Conservation (phyloP, 129 eudicot species). For the Lactuca sativa region DNA sequence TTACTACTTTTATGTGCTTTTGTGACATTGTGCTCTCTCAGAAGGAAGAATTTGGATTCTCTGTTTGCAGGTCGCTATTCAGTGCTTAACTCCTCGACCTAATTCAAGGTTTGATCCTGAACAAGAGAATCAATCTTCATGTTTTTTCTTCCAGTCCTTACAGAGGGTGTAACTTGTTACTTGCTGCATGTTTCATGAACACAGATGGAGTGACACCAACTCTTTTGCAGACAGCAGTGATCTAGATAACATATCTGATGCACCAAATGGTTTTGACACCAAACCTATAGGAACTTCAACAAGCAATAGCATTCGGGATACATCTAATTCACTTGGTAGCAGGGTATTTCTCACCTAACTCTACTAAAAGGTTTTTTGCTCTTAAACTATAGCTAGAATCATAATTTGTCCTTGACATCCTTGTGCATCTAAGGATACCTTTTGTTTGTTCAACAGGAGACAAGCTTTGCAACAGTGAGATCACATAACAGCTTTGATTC, state of each 20-base stretch:
- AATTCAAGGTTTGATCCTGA: constrained; percentile 51
- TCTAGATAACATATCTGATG: constrained; percentile 56
- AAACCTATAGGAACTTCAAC: constrained; percentile 47
- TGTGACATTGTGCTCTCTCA: constrained; percentile 30
- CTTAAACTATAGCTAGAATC: constrained; percentile 13
- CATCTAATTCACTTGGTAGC: constrained; percentile 49
- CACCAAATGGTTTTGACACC: constrained; percentile 35
- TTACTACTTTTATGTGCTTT: constrained; percentile 10
- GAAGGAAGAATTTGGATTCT: constrained; percentile 36
- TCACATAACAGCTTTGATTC: constrained; percentile 69
- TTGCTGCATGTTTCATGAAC: constrained; percentile 30
- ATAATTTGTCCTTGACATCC: not conserved
- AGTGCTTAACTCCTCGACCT: constrained; percentile 57
- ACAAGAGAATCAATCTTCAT: constrained; percentile 17
- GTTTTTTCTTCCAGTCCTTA: constrained; percentile 14
- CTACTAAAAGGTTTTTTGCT: constrained; percentile 18
- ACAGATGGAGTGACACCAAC: constrained; percentile 42
- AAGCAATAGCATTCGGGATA: constrained; percentile 36
- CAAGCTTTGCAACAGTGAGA: constrained; percentile 59
- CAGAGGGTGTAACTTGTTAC: constrained; percentile 20
- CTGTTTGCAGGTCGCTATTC: constrained; percentile 63
- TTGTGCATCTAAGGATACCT: constrained; percentile 6
- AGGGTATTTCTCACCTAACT: constrained; percentile 51
- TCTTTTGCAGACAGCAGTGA: constrained; percentile 41
- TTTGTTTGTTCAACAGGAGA: constrained; percentile 44